Evolutionary conservation across 306 rosid species (phyloP).

Genomic region (Castanospermum australe): DNA sequence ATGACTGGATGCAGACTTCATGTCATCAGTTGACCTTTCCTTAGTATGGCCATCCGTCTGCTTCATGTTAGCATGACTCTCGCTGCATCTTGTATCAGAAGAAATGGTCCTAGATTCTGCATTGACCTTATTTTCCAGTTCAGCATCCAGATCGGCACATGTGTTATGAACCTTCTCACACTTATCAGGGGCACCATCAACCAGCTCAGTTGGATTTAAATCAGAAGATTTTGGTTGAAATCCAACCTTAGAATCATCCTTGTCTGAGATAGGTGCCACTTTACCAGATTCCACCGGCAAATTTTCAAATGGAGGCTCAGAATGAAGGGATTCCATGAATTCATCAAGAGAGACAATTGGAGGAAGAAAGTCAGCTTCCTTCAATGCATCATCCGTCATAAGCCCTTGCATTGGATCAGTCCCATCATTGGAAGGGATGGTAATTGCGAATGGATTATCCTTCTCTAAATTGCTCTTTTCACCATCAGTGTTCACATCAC

Average conservation of each 20-base stretch:
- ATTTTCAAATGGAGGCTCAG: conserved; percentile 81
- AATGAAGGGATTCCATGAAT: conserved; percentile 85
- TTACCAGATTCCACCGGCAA: conserved; percentile 52
- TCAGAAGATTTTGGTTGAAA: conserved; percentile 44
- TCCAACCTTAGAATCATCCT: conserved; percentile 46
- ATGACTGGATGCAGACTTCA: conserved; percentile 19
- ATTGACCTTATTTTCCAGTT: conserved; percentile 25
- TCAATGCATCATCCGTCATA: conserved; percentile 72
- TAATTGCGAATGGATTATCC: conserved; percentile 39
- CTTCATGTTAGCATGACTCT: conserved; percentile 31
- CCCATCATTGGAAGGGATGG: conserved; percentile 66
- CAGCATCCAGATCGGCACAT: conserved; percentile 16
- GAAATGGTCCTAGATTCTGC: conserved; percentile 25
- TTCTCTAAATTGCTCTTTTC: conserved; percentile 44
- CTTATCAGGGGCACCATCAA: conserved; percentile 28
- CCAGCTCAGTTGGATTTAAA: conserved; percentile 33
- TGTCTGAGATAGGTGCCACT: conserved; percentile 31
- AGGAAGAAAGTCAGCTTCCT: conserved; percentile 77
- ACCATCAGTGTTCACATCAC: conserved; percentile 22
- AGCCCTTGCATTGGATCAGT: conserved; percentile 77
- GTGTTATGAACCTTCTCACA: conserved; percentile 31
- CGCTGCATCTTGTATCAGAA: conserved; percentile 9
- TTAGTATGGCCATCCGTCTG: conserved; percentile 24
- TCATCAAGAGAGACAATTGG: conserved; percentile 91
- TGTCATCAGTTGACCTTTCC: conserved; percentile 33